Evolutionary conservation across 495 filamentous ascomycete species (phyloP).

Genomic region (Lasiosphaeris hirsuta): DNA sequence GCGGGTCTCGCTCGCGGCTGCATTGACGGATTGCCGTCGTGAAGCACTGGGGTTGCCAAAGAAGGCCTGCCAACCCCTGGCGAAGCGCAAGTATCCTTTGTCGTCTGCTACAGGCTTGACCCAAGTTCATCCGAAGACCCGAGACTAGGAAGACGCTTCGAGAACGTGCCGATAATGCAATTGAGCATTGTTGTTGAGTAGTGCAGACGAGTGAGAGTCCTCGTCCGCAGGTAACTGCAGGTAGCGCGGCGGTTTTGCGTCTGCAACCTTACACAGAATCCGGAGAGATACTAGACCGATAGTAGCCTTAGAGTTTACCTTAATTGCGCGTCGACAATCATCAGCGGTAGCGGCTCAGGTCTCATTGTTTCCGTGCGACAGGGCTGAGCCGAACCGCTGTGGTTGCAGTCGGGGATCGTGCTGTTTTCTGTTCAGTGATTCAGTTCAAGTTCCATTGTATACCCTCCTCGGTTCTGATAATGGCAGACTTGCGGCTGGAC

Average conservation of each 20-base stretch:
- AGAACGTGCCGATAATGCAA: constrained; percentile 13
- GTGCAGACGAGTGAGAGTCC: not conserved
- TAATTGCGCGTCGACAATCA: not conserved
- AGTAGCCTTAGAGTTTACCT: constrained; percentile 4
- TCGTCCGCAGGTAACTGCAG: not conserved
- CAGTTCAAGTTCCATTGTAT: too few species aligned
- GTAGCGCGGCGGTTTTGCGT: not conserved
- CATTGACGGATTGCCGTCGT: constrained; percentile 17
- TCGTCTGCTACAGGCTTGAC: constrained; percentile 22
- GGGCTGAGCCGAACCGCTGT: constrained; percentile 21
- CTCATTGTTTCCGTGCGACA: constrained; percentile 11
- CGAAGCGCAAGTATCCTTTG: not conserved
- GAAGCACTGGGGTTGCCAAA: constrained; percentile 5
- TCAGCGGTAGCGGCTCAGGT: constrained; percentile 11
- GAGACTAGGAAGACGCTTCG: constrained; percentile 16
- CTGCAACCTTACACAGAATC: not conserved
- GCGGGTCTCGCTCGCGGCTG: not conserved
- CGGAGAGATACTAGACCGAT: too few species aligned
- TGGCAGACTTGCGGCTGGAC: too few species aligned
- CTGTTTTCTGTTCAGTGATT: too few species aligned
- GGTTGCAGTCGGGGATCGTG: not conserved
- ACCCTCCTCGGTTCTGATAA: too few species aligned
- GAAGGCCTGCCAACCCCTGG: constrained; percentile 1
- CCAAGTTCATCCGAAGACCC: constrained; percentile 27
- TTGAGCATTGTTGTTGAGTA: not conserved